Evolutionary conservation across 139 green algal species (phyloP).

Genomic region (Gonium pectorale): DNA sequence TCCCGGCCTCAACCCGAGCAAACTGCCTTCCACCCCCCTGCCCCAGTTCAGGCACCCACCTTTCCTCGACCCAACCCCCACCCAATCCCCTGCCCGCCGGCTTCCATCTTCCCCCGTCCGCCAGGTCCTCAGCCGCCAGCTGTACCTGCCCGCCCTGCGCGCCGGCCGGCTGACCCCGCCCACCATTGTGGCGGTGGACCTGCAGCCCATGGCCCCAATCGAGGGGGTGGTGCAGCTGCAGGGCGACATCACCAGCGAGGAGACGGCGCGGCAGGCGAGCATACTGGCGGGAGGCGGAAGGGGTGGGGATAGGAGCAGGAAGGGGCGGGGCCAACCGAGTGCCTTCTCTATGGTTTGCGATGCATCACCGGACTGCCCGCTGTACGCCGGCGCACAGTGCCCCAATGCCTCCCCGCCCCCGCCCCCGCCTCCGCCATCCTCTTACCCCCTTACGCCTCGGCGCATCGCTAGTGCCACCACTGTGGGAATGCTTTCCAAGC

Average conservation of each 20-base stretch:
- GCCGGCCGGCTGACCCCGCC: conserved; percentile 62
- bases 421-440: too few species aligned
- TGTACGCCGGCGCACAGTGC: too few species aligned
- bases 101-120: background rate
- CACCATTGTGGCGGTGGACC: conserved; percentile 96
- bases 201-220: conserved; percentile 99
- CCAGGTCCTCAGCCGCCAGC: conserved; percentile 85
- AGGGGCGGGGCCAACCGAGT: too few species aligned
- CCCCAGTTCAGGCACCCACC: too few species aligned
- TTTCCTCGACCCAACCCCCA: background rate
- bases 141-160: conserved; percentile 91
- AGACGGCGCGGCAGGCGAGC: conserved; percentile 67
- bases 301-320: background rate
- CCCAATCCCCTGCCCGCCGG: background rate
- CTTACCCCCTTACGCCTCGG: too few species aligned
- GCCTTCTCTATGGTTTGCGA: too few species aligned
- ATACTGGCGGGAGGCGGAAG: background rate
- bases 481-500: too few species aligned
- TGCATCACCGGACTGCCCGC: too few species aligned
- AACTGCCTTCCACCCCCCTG: too few species aligned
- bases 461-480: too few species aligned
- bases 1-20: too few species aligned
- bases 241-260: conserved; percentile 89
- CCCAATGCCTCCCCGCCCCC: too few species aligned
- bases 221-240: conserved; percentile 95